A percentile compares a stretch with the other conserved stretches of the same genome.
phyloP scores from a whole-genome alignment of 805 yeast species.

The Kodamaea neixiangensis region DNA sequence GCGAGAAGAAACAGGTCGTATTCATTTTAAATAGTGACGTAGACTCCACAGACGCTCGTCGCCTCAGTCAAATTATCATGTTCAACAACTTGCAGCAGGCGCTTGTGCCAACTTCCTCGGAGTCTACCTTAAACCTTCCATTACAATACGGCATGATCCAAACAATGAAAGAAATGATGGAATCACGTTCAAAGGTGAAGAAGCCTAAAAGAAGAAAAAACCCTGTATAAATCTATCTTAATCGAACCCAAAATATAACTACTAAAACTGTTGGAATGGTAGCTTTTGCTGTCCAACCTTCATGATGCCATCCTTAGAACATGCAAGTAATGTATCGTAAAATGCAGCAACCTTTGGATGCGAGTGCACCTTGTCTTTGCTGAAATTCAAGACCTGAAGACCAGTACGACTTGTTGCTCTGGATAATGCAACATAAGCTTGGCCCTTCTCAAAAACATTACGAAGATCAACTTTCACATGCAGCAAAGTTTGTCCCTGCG shows the following conservation, averaged over 20 bases:
- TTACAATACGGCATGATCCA: background rate
- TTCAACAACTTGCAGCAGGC: constrained; percentile 14
- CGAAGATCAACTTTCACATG: constrained; percentile 75
- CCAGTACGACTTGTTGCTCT: constrained; percentile 86
- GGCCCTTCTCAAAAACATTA: constrained; percentile 85
- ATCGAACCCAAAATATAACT: constrained; percentile 1
- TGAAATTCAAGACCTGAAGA: constrained; percentile 76
- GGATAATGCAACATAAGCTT: constrained; percentile 93
- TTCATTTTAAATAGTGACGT: constrained; percentile 13
- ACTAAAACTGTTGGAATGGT: constrained; percentile 1
- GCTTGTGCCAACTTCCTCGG: background rate
- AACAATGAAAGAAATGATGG: constrained; percentile 2
- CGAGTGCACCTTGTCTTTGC: constrained; percentile 61
- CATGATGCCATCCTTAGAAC: background rate
- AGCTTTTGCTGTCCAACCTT: constrained; percentile 7
- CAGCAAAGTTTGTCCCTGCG: constrained; percentile 90
- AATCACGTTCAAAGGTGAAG: background rate
- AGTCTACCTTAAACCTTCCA: background rate
- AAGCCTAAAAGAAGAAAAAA: background rate
- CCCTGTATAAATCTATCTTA: background rate
- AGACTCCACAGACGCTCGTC: background rate
- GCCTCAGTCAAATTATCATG: constrained; percentile 19
- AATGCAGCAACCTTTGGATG: constrained; percentile 72
- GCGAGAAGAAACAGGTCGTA: constrained; percentile 22
- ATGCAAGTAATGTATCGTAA: constrained; percentile 48